Evolutionary conservation across 345 rosid genomes (phyloP), one percentile per base, ranked within the genome.

Genomic region (Ricinus communis): DNA sequence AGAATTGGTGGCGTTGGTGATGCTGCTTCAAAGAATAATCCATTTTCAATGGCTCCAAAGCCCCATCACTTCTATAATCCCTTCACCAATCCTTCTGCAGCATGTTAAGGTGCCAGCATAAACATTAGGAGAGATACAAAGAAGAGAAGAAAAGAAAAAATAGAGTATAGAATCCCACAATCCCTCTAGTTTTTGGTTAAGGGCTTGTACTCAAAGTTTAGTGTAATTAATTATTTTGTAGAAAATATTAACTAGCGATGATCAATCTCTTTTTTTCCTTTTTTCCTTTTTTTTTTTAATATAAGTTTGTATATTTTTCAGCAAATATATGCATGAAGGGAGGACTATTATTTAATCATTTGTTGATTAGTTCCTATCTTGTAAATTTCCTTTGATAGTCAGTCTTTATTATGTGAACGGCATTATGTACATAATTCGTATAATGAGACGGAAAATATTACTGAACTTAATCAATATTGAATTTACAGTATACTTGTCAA

Each of bases 1-100:
- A 85, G 89, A 75, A 81, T 88, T 28, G 86, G 90, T 41, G 86
- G 79, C 33, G 83, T 69, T 5, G 79, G 70, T 8, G 78, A 71
- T 24, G 77, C 68, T 63, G 60, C 74, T 36, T 16, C 85, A 16
- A 67, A 25, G 79, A 72, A 52, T 46, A 66, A 30, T 73, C 75
- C 90, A 0, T 87, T 86, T 40, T 86, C 90, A 1, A 66, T 84
- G 82, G 82, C 85, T 63, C 38, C 87, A 7, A 91, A 89, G 14
- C 2, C 63, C 31, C 63, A 58, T 55, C 93, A 87, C 64, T 86
- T 89, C 81, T 91, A 70, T 54, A 87, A 80, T 68, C 91, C 87
- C 73, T 88, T 89, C 75, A 73, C 86, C 76, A 90, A 83, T 77
- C 92, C 96, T 56, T 91, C 96, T 22, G 93, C 96, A 3, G 96